Evolutionary conservation across 768 basidiomycete species (phyloP), one percentile per base, ranked within the genome.

Genomic region (Calvatia gigantea): DNA sequence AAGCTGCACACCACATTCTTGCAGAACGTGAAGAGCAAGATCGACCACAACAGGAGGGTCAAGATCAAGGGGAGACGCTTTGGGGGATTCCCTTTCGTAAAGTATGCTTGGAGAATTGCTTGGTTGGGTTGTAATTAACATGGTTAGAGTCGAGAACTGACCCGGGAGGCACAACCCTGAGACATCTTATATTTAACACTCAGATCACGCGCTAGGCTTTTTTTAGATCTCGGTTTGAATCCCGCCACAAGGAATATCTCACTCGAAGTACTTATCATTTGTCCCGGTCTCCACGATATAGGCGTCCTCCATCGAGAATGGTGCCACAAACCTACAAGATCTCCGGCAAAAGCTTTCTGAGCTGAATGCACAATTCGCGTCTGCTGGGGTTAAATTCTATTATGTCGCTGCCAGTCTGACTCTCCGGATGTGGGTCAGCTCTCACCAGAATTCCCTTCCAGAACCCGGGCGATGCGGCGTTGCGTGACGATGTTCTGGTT

Each of bases 271-370:
- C 8, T 9, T 3, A 2, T n/a, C 35, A 11, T 37, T 12, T 37
- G 12, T 51, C 51, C 21, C 38, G 2, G 3, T 49, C 19, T 61
- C n/a, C 50, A 68, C 68, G 68, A 69, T 60, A 69, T 69, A 57
- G 68, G 69, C 49, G 60, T 70, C 7, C 58, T 70, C n/a, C 2
- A 63, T 70, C 32, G 64, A 69, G 47, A 58, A 58, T 3, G 55
- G 59, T 14, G 44, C 38, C 32, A 21, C 60, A 23, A 58, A 61
- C 27, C 51, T 69, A n/a, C 15, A 17, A 39, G 31, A 21, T 17
- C 37, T 70, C 35, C 62, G 64, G 23, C 44, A 61, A 50, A 55
- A 61, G 38, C 39, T 70, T 11, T 47, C 49, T 31, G 60, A 64
- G 19, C n/a, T 61, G 15, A 58, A 63, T 50, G 43, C 49, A 19